Evolutionary conservation across 2,329 filamentous ascomycete genomes (phyloP), one percentile per base, ranked within the genome.

Genomic region (Dryadomyces sulphureus): DNA sequence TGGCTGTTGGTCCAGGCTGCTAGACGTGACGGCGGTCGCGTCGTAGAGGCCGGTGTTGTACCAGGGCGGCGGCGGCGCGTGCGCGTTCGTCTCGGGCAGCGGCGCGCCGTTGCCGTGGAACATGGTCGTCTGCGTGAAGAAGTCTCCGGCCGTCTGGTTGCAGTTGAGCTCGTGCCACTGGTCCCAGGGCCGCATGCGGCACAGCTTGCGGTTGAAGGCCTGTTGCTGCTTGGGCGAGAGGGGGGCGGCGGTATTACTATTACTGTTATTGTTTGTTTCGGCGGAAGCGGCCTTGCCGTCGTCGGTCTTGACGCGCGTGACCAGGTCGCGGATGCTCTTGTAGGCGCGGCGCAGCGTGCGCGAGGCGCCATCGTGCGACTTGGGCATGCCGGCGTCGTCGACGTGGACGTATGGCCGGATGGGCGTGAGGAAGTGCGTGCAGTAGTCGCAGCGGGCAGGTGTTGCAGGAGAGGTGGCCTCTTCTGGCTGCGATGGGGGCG

Each of bases 121-220:
- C 48, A 52, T 53, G 3, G 24, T 25, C 8, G 52, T 52, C 25
- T 39, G 38, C 5, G 45, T 40, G 30, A 49, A 50, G 9, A 49
- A 32, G 16, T 41, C 38, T 30, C 32, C 41, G 4, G n/a, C 14
- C 7, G 30, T 45, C 11, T 35, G 17, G 2, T 21, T 14, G 38
- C 38, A 48, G 47, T 53, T 51, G 20, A 48, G 8, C 41, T 48
- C 35, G 17, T 53, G 46, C 51, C 51, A 53, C 41, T 45, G 27
- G 35, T 45, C 40, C 49, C 49, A 53, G 19, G 44, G 36, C 25
- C 38, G 39, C 42, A 44, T 38, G 11, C 42, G 32, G 9, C 16
- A n/a, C n/a, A 36, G 40, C 6, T 22, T 14, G 20, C 34, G 41
- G 16, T 36, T 19, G 17, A 19, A 43, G n/a, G 24, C 43, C 25